Evolutionary conservation across 345 rosid genomes (phyloP), one percentile per base, ranked within the genome.

Genomic region (Noccaea bulbosa): DNA sequence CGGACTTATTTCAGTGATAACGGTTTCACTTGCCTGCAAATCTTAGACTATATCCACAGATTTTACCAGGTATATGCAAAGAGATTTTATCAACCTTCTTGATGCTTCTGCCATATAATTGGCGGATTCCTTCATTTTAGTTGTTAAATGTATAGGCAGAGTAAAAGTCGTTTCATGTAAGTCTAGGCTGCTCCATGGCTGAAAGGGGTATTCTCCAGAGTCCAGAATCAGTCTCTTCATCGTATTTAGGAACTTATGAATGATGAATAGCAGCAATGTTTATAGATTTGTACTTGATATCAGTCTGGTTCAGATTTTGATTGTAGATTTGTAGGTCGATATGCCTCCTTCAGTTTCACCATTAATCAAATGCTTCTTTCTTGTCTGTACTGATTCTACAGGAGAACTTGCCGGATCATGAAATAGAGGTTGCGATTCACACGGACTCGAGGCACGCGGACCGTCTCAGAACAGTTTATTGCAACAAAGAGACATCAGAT

Each of bases 51-150:
- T 27, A 82, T 91, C 63, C 76, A 88, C 78, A 76, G 81, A 32
- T 91, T 89, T 76, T 94, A 94, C 72, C 99, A 94, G 97, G 99
- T 91, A 87, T n/a, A n/a, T n/a, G n/a, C n/a, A n/a, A n/a, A n/a
- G n/a, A n/a, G n/a, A n/a, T n/a, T n/a, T n/a, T n/a, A n/a, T n/a
- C 37, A 43, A 45, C 17, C 10, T 32, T 67, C 56, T 20, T 40
- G 14, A 53, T 53, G 39, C 8, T 1, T 34, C 55, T 20, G 43
- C 54, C n/a, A n/a, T n/a, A n/a, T n/a, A n/a, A n/a, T n/a, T n/a
- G 30, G 30, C 22, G 22, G 22, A 20, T 20, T 20, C n/a, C n/a
- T n/a, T n/a, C n/a, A n/a, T n/a, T 20, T 1, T 20, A 20, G 22
- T 20, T 20, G 22, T 1, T 20, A 20, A n/a, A n/a, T n/a, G n/a